Base-by-base conservation (phyloP, 495 filamentous ascomycete genomes). In the Neurospora sp. region DNA sequence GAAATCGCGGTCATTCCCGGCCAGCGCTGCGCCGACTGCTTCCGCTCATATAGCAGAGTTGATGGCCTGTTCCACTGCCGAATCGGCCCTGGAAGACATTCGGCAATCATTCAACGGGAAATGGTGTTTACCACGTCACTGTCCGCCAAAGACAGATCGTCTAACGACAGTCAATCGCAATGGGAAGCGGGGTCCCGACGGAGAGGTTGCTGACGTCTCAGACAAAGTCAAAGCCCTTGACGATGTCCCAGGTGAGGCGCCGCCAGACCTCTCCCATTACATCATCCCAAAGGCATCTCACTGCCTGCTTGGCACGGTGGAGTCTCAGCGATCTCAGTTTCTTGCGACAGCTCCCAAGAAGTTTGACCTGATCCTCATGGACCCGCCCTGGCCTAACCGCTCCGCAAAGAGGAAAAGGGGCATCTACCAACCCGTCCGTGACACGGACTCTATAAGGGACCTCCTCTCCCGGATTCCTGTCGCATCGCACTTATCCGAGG, bases 331-430 rank as follows among this genome's bases (percentile, higher is more conserved):
- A 3, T 44, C 73, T 7, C 44, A 53, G 3, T 83, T 87, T 72
- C 72, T 81, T 5, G 69, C 73, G 39, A 39, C 73, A 18, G 79
- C 83, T 16, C 83, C 83, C 70, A 14, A 41, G 1, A 10, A 48
- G 2, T 97, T 97, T 82, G 86, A 95, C 78, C 83, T 97, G 44
- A 87, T 98, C 68, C 81, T 97, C 35, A 86, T 98, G 9, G 96
- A 98, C 79, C 96, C 96, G 22, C 96, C 96, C 3, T 99, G 95
- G 95, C 91, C 93, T 3, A 98, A 97, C 78, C 87, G 88, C n/a
- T 97, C 94, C 31, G 96, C 91, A 11, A 87, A 87, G 70, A 89
- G 94, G 20, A 91, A 90, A 69, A 81, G 82, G 16, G 84, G 87
- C 39, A 42, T 16, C 27, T 98, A 98, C 80, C 74, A 78, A 1